Evolutionary conservation across 202 grass and related monocot species (phyloP).

Genomic region (Tripidium arundinaceum): DNA sequence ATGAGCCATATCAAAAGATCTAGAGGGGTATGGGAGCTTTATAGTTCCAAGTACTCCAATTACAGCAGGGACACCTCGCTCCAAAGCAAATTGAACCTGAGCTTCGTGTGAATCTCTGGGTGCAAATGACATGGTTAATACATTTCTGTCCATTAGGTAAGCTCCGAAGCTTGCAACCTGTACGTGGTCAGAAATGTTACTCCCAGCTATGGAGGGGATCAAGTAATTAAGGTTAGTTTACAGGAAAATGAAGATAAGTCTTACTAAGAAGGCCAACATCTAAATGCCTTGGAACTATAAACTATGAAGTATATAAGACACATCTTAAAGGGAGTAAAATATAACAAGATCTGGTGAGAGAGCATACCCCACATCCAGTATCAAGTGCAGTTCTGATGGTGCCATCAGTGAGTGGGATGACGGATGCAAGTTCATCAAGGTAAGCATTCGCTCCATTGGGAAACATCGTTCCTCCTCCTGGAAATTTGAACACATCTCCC

Average conservation of each 20-base stretch:
- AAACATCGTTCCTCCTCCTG: slow-evolving; percentile 76
- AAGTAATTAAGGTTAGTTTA: not conserved
- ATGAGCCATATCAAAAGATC: slow-evolving; percentile 90
- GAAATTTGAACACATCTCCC: slow-evolving; percentile 84
- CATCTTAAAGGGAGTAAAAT: slow-evolving; percentile 28
- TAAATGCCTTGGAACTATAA: slow-evolving; percentile 24
- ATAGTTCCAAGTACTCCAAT: slow-evolving; percentile 84
- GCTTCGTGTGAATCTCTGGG: slow-evolving; percentile 72
- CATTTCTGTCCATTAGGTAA: slow-evolving; percentile 74
- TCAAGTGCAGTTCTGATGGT: slow-evolving; percentile 86
- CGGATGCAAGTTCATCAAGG: slow-evolving; percentile 73
- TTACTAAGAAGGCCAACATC: slow-evolving; percentile 6
- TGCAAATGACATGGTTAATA: slow-evolving; percentile 96
- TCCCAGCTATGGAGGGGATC: not conserved
- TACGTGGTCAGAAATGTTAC: slow-evolving; percentile 22
- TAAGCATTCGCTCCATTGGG: slow-evolving; percentile 75
- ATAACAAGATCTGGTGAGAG: not conserved
- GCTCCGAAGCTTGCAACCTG: slow-evolving; percentile 93
- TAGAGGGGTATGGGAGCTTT: slow-evolving; percentile 82
- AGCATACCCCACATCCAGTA: slow-evolving; percentile 88
- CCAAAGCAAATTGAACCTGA: slow-evolving; percentile 86
- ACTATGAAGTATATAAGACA: slow-evolving; percentile 14
- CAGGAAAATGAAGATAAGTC: slow-evolving; percentile 9
- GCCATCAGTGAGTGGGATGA: slow-evolving; percentile 78
- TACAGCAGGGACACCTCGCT: slow-evolving; percentile 85